phyloP scores from a whole-genome alignment of 768 basidiomycete species.

The Dacryopinax spathularia region DNA sequence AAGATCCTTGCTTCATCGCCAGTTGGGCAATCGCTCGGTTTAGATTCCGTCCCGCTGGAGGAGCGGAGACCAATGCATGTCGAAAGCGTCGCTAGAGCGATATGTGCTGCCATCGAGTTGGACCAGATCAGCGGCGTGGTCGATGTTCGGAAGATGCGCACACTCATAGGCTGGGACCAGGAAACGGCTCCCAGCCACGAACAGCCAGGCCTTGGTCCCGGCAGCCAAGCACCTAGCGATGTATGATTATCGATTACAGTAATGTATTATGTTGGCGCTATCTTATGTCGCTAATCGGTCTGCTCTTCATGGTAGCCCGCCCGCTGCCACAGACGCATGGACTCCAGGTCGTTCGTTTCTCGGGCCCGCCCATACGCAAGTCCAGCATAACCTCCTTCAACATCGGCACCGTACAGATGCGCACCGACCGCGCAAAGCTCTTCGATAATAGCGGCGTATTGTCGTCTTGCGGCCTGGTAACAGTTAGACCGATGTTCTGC shows the following conservation, averaged over 20 bases:
- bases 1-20: conserved; percentile 42
- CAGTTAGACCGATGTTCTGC: neutral
- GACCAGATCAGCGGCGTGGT: conserved; percentile 50
- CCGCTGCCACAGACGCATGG: conserved; percentile 26
- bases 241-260: neutral
- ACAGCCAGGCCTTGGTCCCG: neutral
- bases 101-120: conserved; percentile 43
- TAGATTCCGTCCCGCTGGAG: too few species aligned
- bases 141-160: conserved; percentile 57
- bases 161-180: conserved; percentile 51
- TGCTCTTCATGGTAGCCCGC: conserved; percentile 4
- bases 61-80: conserved; percentile 87
- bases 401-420: conserved; percentile 25
- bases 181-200: neutral
- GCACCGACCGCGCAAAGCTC: conserved; percentile 59
- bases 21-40: conserved; percentile 18
- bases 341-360: conserved; percentile 34
- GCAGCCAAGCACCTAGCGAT: neutral
- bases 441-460: conserved; percentile 46
- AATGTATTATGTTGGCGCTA: neutral
- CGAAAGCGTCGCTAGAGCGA: conserved; percentile 81
- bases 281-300: too few species aligned
- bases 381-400: conserved; percentile 35
- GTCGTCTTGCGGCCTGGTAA: conserved; percentile 57
- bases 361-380: conserved; percentile 34